Evolutionary conservation across 2,329 filamentous ascomycete species (phyloP), one percentile per base, ranked within the genome.

Genomic region (Scytalidium sp.): DNA sequence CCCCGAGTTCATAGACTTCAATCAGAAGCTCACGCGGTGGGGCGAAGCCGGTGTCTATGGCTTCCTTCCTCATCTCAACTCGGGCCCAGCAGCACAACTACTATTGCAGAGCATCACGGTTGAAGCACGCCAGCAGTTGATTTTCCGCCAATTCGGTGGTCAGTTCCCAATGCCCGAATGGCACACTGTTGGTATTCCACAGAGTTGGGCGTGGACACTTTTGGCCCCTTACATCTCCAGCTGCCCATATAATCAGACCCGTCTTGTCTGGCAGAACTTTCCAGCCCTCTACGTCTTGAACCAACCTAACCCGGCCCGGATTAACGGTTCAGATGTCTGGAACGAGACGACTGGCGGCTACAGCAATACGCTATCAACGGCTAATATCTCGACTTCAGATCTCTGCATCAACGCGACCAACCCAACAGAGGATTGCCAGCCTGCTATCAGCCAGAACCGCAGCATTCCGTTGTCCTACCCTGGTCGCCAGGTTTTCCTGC

Each of bases 251-350:
- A 82, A 86, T 64, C 83, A 85, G 57, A 93, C 88, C 1, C 82
- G 88, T 6, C 74, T 95, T 23, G 78, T 83, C 20, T 95, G 90
- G 89, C 87, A 93, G 65, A 95, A 95, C 72, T 92, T 89, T 71
- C 90, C 89, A 0, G 76, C 80, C 0, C 71, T 94, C 15, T 74
- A 78, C 58, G 75, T 94, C 45, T 72, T 87, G 23, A 92, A 93
- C 70, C 85, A 93, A 64, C 84, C 89, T 2, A 93, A 92, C 67
- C 78, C 85, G 19, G 83, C 82, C 51, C 81, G 85, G 21, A 73
- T 83, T 64, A 81, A 87, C 49, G 81, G 81, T 13, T 81, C 84
- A 3, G 68, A 81, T 54, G 79, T 77, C 6, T 74, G 72, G 57
- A 84, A 84, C 57, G 87, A 90, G 68, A 87, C 84, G 0, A 73